A percentile compares a stretch with the other conserved stretches of the same genome.
These are phyloP conservation scores for Penicillium sp. DNA, from an alignment of 2,329 filamentous ascomycete species.

Conservation along the genomic window DNA sequence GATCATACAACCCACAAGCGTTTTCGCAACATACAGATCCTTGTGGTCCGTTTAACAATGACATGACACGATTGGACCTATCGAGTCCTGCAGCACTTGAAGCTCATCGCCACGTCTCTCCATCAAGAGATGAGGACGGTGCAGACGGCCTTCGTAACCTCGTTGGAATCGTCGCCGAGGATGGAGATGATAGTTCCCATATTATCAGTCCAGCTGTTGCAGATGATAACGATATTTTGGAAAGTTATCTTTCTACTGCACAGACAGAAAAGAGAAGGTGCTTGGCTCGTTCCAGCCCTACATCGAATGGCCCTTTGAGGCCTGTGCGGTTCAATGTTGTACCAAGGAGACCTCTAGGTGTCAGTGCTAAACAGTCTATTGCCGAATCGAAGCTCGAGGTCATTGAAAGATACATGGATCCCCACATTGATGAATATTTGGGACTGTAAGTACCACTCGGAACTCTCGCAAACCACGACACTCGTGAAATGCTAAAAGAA, in stretches of 20 bases:
- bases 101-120: not conserved
- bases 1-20: not conserved
- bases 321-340: conserved; percentile 55
- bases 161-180: conserved; percentile 9
- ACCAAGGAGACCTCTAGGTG: conserved; percentile 49
- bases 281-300: conserved; percentile 12
- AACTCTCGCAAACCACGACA: not conserved
- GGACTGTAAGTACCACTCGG: conserved; percentile 5
- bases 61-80: not conserved
- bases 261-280: not conserved
- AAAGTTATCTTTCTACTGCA: conserved; percentile 53
- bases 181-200: conserved; percentile 20
- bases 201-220: conserved; percentile 18
- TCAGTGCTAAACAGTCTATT: conserved; percentile 24
- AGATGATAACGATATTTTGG: conserved; percentile 57
- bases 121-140: not conserved
- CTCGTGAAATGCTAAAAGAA: not conserved
- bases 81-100: not conserved
- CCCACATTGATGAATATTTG: conserved; percentile 18
- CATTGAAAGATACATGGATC: conserved; percentile 55
- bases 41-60: not conserved
- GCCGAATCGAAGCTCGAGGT: conserved; percentile 48
- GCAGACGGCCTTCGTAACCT: not conserved
- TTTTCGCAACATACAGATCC: not conserved
- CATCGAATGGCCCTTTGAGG: conserved; percentile 12